Evolutionary conservation across 139 green algal species (phyloP).

Genomic region (Tetraselmis striata): DNA sequence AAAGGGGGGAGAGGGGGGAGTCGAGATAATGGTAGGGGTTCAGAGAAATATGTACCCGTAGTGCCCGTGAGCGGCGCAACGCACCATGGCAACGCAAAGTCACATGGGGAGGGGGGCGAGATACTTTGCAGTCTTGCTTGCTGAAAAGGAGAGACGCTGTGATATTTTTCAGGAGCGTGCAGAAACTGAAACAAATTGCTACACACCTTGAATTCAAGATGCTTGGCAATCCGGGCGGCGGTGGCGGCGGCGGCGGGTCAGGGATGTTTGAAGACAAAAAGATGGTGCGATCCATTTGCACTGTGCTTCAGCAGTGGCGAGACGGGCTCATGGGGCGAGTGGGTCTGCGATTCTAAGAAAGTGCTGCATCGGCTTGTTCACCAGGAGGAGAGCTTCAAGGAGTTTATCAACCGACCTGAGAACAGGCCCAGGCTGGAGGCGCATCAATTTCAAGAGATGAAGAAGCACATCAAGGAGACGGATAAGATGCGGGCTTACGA

Average conservation of each 20-base stretch:
- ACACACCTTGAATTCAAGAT: too few species aligned
- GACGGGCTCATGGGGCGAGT: background rate
- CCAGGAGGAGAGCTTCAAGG: conserved; percentile 49
- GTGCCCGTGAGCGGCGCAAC: too few species aligned
- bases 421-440: conserved; percentile 45
- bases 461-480: conserved; percentile 30
- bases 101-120: too few species aligned
- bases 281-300: background rate
- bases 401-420: conserved; percentile 49
- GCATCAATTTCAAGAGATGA: conserved; percentile 48
- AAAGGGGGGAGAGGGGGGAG: too few species aligned
- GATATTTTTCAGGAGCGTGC: too few species aligned
- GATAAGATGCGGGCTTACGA: conserved; percentile 28
- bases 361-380: background rate
- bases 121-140: too few species aligned
- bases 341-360: background rate
- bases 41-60: too few species aligned
- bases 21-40: too few species aligned
- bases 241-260: background rate
- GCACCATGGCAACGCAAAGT: too few species aligned
- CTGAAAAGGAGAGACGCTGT: too few species aligned
- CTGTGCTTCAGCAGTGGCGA: background rate
- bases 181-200: too few species aligned
- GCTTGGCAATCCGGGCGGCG: background rate
- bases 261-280: background rate